phyloP scores from a whole-genome alignment of 2,329 filamentous ascomycete genomes.

The Cladosporium sphaerospermum region DNA sequence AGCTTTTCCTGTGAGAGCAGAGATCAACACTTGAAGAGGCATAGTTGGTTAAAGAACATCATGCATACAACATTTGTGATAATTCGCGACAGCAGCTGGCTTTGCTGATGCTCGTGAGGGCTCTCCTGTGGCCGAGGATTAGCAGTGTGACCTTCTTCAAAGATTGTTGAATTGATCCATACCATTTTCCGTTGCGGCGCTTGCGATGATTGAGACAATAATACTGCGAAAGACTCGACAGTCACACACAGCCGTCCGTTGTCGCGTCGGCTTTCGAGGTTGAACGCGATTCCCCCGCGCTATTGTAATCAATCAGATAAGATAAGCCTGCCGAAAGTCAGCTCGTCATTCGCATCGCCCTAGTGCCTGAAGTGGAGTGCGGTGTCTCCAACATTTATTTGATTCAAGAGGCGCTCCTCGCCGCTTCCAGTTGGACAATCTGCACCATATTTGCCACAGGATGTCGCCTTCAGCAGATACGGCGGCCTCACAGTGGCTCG shows the following conservation, averaged over 20 bases:
- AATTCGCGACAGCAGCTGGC: constrained; percentile 83
- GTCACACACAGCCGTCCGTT: constrained; percentile 5
- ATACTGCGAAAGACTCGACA: background rate
- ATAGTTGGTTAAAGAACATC: constrained; percentile 15
- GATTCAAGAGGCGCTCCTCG: too few relatives aligned
- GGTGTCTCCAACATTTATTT: background rate
- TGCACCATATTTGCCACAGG: background rate
- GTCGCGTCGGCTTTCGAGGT: too few relatives aligned
- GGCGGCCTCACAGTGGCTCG: constrained; percentile 67
- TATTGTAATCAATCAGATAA: too few relatives aligned
- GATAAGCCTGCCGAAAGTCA: background rate
- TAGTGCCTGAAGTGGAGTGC: constrained; percentile 10
- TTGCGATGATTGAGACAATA: too few relatives aligned
- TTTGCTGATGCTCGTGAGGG: constrained; percentile 96
- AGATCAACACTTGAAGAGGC: background rate
- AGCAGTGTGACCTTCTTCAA: background rate
- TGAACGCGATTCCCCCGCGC: too few relatives aligned
- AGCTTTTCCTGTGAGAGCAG: constrained; percentile 70
- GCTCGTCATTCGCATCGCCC: constrained; percentile 5
- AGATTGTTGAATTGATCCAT: too few relatives aligned
- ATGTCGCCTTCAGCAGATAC: constrained; percentile 37
- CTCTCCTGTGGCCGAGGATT: constrained; percentile 58
- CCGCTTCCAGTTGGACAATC: background rate
- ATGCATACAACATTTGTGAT: constrained; percentile 86
- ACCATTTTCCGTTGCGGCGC: too few relatives aligned